Evolutionary conservation across 2,329 filamentous ascomycete genomes (phyloP).

Genomic region (Monosporascus sp.): DNA sequence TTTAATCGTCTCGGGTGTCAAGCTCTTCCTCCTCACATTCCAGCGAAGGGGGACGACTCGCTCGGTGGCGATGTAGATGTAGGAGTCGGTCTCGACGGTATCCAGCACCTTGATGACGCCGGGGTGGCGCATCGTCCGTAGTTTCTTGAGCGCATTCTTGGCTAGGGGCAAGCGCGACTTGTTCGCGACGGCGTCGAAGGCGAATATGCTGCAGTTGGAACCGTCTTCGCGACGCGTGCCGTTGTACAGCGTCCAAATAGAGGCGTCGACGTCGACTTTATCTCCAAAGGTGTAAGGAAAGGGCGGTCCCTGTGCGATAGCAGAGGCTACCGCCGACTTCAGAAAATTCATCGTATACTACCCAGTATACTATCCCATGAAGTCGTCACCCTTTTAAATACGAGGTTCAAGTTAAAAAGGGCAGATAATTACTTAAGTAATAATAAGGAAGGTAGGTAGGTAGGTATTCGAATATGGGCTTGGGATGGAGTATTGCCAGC

Average conservation of each 20-base stretch:
- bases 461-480: too few species aligned
- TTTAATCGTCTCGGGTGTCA: conserved; percentile 90
- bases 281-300: conserved; percentile 94
- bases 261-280: conserved; percentile 84
- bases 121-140: conserved; percentile 87
- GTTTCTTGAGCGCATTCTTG: conserved; percentile 88
- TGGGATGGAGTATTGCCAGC: too few species aligned
- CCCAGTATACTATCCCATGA: background rate
- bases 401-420: background rate
- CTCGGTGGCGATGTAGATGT: conserved; percentile 95
- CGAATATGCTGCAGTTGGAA: conserved; percentile 92
- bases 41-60: conserved; percentile 80
- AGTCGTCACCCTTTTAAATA: background rate
- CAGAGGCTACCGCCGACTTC: conserved; percentile 94
- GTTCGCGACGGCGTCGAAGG: conserved; percentile 82
- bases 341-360: conserved; percentile 77
- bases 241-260: conserved; percentile 95
- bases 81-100: conserved; percentile 91
- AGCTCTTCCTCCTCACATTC: conserved; percentile 82
- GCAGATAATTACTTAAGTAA: too few species aligned
- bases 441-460: too few species aligned
- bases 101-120: conserved; percentile 93
- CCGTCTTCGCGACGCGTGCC: conserved; percentile 90
- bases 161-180: conserved; percentile 78
- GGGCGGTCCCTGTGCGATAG: conserved; percentile 88